A percentile compares a stretch with the other conserved stretches of the same genome.
Conservation (phyloP, 306 rosid genomes). For the Prunus mongolica region DNA sequence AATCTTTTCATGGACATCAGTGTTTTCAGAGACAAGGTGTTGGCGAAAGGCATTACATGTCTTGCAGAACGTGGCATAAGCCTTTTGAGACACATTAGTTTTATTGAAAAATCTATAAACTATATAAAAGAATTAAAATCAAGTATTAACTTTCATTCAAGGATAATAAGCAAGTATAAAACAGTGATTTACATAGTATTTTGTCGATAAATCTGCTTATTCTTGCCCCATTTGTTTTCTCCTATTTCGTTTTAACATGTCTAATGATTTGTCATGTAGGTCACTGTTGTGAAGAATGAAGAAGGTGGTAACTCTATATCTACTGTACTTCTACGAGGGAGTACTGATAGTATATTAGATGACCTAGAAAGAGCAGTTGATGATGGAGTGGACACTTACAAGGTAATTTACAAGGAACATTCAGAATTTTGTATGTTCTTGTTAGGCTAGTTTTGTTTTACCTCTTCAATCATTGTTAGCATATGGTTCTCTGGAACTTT, state of each 20-base stretch:
- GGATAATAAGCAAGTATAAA: neutral
- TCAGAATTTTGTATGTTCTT: constrained; percentile 1
- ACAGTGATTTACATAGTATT: too few species aligned
- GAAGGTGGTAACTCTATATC: constrained; percentile 83
- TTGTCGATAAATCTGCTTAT: neutral
- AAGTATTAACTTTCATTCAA: too few species aligned
- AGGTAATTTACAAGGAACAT: constrained; percentile 36
- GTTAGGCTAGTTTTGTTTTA: neutral
- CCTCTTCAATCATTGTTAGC: neutral
- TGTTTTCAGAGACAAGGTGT: too few species aligned
- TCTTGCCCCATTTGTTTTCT: neutral
- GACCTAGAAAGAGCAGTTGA: constrained; percentile 95
- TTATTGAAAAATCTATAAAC: too few species aligned
- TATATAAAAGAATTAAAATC: too few species aligned
- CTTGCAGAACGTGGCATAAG: too few species aligned
- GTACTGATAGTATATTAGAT: constrained; percentile 83
- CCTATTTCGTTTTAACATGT: neutral
- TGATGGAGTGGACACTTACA: constrained; percentile 90
- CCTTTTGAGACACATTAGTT: too few species aligned
- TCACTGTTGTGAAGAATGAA: constrained; percentile 69
- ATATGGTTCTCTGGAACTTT: constrained; percentile 1
- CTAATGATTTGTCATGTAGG: constrained; percentile 37
- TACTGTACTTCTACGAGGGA: constrained; percentile 74
- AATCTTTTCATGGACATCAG: too few species aligned
- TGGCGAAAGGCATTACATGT: too few species aligned